These are phyloP conservation scores for Erigeron canadensis DNA, from an alignment of 129 eudicot species.

Conservation along the genomic window DNA sequence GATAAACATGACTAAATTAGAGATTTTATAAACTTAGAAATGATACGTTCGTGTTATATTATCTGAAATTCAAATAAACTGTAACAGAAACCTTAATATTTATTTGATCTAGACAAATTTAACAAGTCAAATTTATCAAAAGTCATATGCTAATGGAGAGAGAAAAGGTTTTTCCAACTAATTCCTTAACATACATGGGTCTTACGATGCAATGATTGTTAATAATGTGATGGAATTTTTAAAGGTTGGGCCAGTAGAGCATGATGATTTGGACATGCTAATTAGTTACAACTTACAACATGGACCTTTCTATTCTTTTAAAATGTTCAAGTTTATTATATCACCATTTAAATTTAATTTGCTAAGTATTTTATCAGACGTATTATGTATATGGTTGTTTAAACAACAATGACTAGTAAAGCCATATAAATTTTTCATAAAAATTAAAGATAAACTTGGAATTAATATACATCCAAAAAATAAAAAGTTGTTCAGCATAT, in stretches of 20 bases:
- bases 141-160: background rate
- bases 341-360: background rate
- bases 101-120: no score
- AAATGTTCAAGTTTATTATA: background rate
- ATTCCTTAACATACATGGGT: background rate
- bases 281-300: constrained; percentile 3
- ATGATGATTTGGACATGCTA: constrained; percentile 17
- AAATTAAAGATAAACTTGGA: no score
- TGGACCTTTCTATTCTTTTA: background rate
- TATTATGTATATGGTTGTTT: no score
- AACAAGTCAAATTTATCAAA: no score
- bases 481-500: no score
- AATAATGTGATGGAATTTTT: background rate
- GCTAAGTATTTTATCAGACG: no score
- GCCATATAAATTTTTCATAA: no score
- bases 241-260: constrained; percentile 1
- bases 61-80: background rate
- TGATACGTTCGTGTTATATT: background rate
- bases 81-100: background rate
- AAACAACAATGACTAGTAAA: no score
- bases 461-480: no score
- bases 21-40: background rate
- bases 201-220: constrained; percentile 21
- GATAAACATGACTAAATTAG: background rate
- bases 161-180: background rate